phyloP scores from a whole-genome alignment of 2,329 filamentous ascomycete genomes.

The Aspergillus aculeatinus region DNA sequence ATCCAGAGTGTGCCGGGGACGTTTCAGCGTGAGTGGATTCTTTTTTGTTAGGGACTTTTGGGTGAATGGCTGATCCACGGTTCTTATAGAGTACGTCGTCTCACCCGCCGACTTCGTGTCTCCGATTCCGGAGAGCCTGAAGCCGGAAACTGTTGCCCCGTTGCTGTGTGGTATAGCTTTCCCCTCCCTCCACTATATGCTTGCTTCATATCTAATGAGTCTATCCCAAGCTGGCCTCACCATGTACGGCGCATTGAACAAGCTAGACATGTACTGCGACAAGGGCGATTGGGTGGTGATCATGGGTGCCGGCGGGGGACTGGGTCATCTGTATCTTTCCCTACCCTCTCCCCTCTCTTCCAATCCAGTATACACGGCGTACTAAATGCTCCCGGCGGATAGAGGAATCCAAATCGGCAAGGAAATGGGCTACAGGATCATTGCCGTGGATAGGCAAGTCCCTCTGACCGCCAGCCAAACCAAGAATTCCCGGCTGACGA shows the following conservation, averaged over 20 bases:
- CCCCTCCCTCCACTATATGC: no score
- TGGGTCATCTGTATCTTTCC: constrained; percentile 10
- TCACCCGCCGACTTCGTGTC: constrained; percentile 12
- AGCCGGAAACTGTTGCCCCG: constrained; percentile 11
- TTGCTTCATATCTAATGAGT: neutral
- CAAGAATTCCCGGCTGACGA: neutral
- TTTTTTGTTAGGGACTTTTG: accelerated
- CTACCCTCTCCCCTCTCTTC: neutral
- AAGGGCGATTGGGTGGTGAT: constrained; percentile 15
- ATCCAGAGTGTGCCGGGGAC: constrained; percentile 13
- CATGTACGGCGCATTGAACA: constrained; percentile 16
- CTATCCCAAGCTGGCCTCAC: constrained; percentile 5
- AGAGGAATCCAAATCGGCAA: constrained; percentile 15
- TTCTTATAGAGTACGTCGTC: constrained; percentile 11
- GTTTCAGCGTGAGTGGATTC: constrained; percentile 9
- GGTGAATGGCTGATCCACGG: no score
- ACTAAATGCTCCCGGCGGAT: neutral
- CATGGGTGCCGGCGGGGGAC: constrained; percentile 16
- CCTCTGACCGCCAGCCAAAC: no score
- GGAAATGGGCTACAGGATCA: constrained; percentile 13
- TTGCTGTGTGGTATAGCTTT: constrained; percentile 12
- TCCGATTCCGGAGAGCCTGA: constrained; percentile 6
- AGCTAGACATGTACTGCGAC: constrained; percentile 9
- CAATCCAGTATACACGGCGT: no score
- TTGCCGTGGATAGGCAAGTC: constrained; percentile 6